Base-by-base conservation (phyloP, 352 stramenopile genomes). In the Globisporangium nunn region DNA sequence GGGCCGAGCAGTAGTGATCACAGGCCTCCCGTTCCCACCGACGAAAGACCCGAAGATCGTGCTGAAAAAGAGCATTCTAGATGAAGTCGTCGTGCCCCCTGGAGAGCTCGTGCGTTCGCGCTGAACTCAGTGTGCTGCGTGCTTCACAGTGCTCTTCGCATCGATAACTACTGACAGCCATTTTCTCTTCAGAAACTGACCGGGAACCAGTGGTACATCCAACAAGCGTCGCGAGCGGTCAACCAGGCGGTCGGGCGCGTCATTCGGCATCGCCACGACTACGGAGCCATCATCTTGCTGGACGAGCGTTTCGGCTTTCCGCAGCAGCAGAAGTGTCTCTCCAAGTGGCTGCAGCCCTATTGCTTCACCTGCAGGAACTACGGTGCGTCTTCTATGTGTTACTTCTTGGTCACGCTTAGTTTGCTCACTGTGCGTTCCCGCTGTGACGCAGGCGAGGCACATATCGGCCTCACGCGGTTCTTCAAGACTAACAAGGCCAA, bases 221-320 rank as follows among this genome's bases (percentile, higher is more conserved):
- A 99, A 56, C 96, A 99, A 87, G 96, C 97, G 6, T 95, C 96
- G 53, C 75, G 96, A 55, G 96, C 97, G 54, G 95, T 99, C 11
- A 99, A 99, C 70, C 98, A 99, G 85, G 97, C 97, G 6, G 93
- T 99, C 52, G 98, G 98, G 2, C 85, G 98, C 62, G 96, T 99
- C 5, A 99, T 99, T 81, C 95, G 98, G 11, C 98, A 99, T 68
- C 86, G 91, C 15, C 84, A 96, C 55, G 98, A 99, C 63, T 99
- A 96, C 61, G 98, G 97, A 35, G 90, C 94, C 23, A 98, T 99
- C 35, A 85, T 99, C 44, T 69, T 99, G 29, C 77, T 97, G 30
- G 98, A 99, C 67, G 93, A 98, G 65, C 88, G 97, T 2, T 99
- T 99, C 84, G 81, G 74, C 0, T 74, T 96, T 23, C 70, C 83